A percentile compares a stretch with the other conserved stretches of the same genome.
Evolutionary conservation across 257 asterid species (phyloP).

Genomic region (Solanum stenotomum): DNA sequence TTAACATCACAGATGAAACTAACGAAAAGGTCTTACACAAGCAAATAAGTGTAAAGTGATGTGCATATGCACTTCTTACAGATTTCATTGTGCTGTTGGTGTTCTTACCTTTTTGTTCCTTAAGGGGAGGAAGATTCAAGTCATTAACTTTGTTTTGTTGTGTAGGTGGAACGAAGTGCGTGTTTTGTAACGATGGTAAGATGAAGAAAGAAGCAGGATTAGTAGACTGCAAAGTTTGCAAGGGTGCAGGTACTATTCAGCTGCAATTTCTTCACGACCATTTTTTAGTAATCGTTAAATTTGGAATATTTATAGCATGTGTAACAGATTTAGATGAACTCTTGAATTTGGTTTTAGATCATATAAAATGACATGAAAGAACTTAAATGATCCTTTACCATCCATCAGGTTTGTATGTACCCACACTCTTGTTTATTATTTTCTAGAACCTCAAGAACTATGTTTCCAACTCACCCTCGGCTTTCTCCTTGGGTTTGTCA

Average conservation of each 20-base stretch:
- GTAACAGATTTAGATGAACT: background rate
- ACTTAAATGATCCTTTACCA: background rate
- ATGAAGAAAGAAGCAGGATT: constrained; percentile 73
- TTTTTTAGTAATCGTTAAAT: background rate
- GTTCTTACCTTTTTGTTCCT: background rate
- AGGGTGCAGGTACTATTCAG: constrained; percentile 64
- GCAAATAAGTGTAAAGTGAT: background rate
- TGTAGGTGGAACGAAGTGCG: constrained; percentile 92
- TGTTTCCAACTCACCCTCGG: background rate
- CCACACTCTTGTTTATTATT: background rate
- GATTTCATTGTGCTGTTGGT: background rate
- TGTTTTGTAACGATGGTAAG: constrained; percentile 80
- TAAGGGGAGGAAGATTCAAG: background rate
- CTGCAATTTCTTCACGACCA: background rate
- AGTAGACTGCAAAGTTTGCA: constrained; percentile 90
- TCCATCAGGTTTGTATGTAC: background rate
- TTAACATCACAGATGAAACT: background rate
- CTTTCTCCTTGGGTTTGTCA: background rate
- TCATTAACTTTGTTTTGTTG: background rate
- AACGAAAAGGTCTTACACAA: background rate
- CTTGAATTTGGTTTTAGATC: background rate
- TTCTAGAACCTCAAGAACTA: background rate
- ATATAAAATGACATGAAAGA: background rate
- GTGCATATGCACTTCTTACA: background rate
- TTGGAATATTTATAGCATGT: background rate